Evolutionary conservation across 2,329 filamentous ascomycete genomes (phyloP).

Genomic region (Didymellaceae sp.): DNA sequence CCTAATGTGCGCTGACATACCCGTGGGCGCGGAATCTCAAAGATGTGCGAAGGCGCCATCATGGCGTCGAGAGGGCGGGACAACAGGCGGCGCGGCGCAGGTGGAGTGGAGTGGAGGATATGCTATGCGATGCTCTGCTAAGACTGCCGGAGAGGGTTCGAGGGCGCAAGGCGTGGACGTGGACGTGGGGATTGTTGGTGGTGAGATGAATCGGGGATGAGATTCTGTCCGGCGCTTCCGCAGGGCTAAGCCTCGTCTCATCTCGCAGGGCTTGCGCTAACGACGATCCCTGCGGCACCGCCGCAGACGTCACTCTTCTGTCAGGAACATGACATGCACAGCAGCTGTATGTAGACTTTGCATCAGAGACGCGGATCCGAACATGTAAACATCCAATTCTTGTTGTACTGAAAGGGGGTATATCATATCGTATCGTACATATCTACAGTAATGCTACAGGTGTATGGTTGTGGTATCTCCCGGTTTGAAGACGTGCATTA

Average conservation of each 20-base stretch:
- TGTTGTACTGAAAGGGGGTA: neutral
- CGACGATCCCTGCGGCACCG: neutral
- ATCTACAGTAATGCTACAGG: slow-evolving; percentile 12
- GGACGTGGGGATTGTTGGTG: too few species aligned
- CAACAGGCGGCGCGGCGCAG: neutral
- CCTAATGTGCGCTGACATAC: slow-evolving; percentile 34
- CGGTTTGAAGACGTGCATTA: slow-evolving; percentile 1
- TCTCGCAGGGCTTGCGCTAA: slow-evolving; percentile 29
- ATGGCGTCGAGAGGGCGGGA: slow-evolving; percentile 21
- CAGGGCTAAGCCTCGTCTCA: slow-evolving; percentile 15
- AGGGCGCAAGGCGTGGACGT: slow-evolving; percentile 13
- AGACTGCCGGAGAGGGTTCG: slow-evolving; percentile 13
- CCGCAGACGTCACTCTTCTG: slow-evolving; percentile 12
- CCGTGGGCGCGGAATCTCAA: slow-evolving; percentile 49
- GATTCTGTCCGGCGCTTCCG: slow-evolving; percentile 24
- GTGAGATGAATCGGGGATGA: slow-evolving; percentile 12
- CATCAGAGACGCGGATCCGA: too few species aligned
- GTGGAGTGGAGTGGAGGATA: neutral
- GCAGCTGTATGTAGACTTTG: too few species aligned
- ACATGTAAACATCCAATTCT: neutral
- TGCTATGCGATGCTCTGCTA: slow-evolving; percentile 28
- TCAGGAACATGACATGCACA: too few species aligned
- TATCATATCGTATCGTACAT: neutral
- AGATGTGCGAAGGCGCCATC: slow-evolving; percentile 43
- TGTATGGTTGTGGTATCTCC: slow-evolving; percentile 6